Conservation (phyloP, 257 asterid species). For the Solanum raphanifolium region DNA sequence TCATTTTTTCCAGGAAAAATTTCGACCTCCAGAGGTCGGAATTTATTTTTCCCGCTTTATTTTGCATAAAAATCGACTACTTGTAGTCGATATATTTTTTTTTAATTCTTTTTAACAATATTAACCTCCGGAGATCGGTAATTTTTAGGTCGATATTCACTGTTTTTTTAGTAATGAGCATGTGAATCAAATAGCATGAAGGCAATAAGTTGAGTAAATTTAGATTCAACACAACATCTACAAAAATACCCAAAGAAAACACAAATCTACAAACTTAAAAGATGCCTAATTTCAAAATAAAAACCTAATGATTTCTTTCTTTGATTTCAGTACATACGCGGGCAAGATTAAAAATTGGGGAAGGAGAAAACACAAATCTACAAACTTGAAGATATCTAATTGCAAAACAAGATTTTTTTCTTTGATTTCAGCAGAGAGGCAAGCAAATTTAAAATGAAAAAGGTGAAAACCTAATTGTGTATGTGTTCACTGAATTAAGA, state of each 20-base stretch:
- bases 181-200: not conserved
- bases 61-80: no score
- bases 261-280: not conserved
- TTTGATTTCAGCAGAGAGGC: not conserved
- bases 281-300: not conserved
- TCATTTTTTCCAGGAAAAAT: no score
- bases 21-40: rapidly evolving
- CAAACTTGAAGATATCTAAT: not conserved
- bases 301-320: not conserved
- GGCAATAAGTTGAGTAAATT: not conserved
- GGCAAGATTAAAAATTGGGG: not conserved
- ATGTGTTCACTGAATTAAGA: no score
- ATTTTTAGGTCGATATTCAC: no score
- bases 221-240: not conserved
- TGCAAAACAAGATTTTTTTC: not conserved
- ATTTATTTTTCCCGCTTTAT: no score
- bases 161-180: no score
- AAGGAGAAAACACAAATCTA: not conserved
- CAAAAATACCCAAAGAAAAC: no score
- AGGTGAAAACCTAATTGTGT: no score
- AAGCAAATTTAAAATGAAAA: not conserved
- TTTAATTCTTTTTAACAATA: no score
- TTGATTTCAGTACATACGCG: not conserved
- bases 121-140: rapidly evolving
- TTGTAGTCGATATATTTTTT: no score